Evolutionary conservation across 805 yeast species (phyloP), one percentile per base, ranked within the genome.

Genomic region (Osmozyma mogii): DNA sequence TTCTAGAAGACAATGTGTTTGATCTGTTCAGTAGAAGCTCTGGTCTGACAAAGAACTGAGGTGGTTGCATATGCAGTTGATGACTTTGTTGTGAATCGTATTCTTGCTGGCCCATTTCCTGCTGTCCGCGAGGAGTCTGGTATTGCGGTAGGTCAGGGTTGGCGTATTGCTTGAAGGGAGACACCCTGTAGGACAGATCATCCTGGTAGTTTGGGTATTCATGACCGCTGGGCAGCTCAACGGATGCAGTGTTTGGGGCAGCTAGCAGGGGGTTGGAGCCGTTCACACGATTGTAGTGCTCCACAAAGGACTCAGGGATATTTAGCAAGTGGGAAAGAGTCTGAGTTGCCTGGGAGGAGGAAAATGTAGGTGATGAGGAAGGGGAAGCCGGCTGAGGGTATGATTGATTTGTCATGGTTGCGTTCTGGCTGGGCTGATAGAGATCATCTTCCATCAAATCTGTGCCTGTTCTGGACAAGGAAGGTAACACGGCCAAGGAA

Each of bases 361-460:
- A 13, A 6, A 15, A 13, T 8, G 15, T 9, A n/a, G n/a, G n/a
- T n/a, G n/a, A n/a, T n/a, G n/a, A n/a, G n/a, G 12, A n/a, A 18
- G 9, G 20, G 9, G 7, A 7, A 8, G 20, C 20, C 7, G 20
- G 9, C 20, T 18, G 20, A 7, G 20, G 20, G n/a, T n/a, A n/a
- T n/a, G n/a, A n/a, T 15, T 22, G 20, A 22, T 16, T 11, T 11
- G 25, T 5, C 21, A 17, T 4, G 29, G 25, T 9, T 17, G 14
- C 17, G 15, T 17, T 23, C 14, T 17, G 11, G 20, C 15, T 12
- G 17, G 15, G 16, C 27, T 62, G 68, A 39, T 72, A 72, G 17
- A 74, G 52, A 36, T 74, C 81, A 32, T 75, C 80, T 37, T 74
- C 80, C 65, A 72, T 64, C 13, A 72, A 68, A 37, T 73, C 79